Evolutionary conservation across 129 eudicot species (phyloP).

Genomic region (Sambucus nigra): DNA sequence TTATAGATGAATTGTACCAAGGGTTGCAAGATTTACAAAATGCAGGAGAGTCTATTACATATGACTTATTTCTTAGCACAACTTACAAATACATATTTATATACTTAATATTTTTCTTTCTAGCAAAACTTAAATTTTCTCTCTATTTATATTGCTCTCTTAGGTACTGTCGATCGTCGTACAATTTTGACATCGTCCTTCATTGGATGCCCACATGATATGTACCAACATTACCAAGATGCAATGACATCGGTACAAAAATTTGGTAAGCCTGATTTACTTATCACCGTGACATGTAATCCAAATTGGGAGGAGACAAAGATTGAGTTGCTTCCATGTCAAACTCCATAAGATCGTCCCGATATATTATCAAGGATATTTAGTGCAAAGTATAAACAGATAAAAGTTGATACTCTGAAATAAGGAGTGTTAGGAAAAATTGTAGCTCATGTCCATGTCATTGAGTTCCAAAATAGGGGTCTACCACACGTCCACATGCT

Average conservation of each 20-base stretch:
- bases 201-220: not conserved
- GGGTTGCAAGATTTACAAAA: slow-evolving; percentile 14
- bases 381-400: not conserved
- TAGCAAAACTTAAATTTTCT: too few relatives aligned
- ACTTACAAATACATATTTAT: not conserved
- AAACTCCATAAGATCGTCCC: not conserved
- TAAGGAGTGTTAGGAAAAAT: not conserved
- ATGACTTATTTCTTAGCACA: too few relatives aligned
- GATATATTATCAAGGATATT: not conserved
- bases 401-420: not conserved
- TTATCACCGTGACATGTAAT: not conserved
- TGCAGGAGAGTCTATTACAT: not conserved
- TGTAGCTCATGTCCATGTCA: not conserved
- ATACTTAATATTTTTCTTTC: too few relatives aligned
- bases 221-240: not conserved
- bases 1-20: slow-evolving; percentile 13
- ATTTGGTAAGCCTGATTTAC: not conserved
- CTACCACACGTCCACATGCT: not conserved
- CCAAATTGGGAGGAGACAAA: not conserved
- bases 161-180: not conserved
- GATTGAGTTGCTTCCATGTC: not conserved
- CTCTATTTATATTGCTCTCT: too few relatives aligned
- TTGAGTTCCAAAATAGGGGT: not conserved
- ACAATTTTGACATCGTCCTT: not conserved
- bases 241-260: not conserved